Conservation (phyloP, 768 basidiomycete genomes). For the Leccinum arenicola region DNA sequence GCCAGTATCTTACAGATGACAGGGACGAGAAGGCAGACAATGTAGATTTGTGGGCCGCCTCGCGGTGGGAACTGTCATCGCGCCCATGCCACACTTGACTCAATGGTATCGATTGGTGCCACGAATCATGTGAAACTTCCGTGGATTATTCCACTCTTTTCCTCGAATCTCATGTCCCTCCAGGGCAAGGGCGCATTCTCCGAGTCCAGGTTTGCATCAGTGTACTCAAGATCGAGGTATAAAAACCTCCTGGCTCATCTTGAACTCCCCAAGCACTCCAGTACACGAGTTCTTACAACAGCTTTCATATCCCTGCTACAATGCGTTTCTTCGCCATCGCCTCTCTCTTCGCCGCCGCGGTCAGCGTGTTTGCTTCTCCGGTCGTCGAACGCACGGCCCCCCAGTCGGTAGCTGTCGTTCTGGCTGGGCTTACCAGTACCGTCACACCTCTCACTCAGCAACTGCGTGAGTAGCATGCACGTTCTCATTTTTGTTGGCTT, state of each 20-base stretch:
- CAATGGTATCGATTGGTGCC: not conserved
- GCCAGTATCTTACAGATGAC: not conserved
- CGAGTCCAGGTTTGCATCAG: not conserved
- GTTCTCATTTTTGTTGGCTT: not conserved
- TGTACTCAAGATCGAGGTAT: constrained; percentile 4
- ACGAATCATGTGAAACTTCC: not conserved
- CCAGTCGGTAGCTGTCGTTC: constrained; percentile 6
- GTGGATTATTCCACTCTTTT: not conserved
- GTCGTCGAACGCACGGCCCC: constrained; percentile 4
- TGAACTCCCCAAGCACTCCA: constrained; percentile 9
- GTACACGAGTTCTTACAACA: constrained; percentile 5
- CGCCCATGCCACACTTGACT: not conserved
- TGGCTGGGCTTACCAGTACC: constrained; percentile 1
- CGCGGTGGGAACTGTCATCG: not conserved
- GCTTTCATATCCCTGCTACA: not conserved
- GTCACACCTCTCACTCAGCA: constrained; percentile 8
- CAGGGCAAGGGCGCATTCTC: not conserved
- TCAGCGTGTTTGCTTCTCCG: constrained; percentile 10
- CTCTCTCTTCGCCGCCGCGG: constrained; percentile 6
- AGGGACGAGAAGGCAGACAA: not conserved
- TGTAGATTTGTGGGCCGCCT: not conserved
- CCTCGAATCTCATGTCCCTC: constrained; percentile 5
- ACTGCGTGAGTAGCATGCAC: constrained; percentile 6
- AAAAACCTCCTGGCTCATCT: constrained; percentile 4
- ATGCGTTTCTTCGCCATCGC: constrained; percentile 13